A percentile compares a stretch with the other conserved stretches of the same genome.
Conservation (phyloP, 176 grass and related monocot genomes). For the Aegilops longissima region DNA sequence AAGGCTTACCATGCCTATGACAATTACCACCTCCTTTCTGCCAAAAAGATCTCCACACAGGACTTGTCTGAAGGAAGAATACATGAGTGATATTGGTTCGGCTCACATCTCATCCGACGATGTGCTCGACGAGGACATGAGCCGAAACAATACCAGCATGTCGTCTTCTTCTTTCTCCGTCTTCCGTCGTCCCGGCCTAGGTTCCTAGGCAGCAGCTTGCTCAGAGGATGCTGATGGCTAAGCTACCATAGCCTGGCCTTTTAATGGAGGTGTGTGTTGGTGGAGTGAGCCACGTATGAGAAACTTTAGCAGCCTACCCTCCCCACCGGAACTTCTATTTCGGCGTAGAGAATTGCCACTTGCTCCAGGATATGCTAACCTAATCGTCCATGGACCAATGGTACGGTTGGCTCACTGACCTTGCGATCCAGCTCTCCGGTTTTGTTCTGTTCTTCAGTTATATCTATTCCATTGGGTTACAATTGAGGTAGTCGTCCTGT, state of each 20-base stretch:
- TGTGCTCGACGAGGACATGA: conserved; percentile 35
- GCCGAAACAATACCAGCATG: conserved; percentile 66
- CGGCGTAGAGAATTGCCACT: conserved; percentile 13
- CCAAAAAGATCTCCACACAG: not conserved
- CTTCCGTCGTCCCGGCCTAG: not conserved
- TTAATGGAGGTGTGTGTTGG: conserved; percentile 29
- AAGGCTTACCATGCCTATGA: not conserved
- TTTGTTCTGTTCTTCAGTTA: not conserved
- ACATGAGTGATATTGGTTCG: conserved; percentile 80
- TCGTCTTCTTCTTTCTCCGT: conserved; percentile 48
- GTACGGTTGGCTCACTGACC: not conserved
- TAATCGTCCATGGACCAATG: not conserved
- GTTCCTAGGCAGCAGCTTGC: not conserved
- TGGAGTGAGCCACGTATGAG: conserved; percentile 27
- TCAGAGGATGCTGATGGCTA: not conserved
- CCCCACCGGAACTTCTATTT: not conserved
- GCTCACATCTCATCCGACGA: conserved; percentile 43
- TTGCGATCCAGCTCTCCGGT: not conserved
- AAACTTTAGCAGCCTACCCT: not conserved
- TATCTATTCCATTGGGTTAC: not conserved
- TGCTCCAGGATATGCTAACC: conserved; percentile 26
- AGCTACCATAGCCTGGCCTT: conserved; percentile 18
- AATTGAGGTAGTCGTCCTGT: conserved; percentile 4
- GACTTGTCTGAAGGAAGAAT: conserved; percentile 45
- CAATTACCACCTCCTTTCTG: not conserved